Conservation (phyloP, 108 stramenopile genomes). For the Fragilaria crotonensis region DNA sequence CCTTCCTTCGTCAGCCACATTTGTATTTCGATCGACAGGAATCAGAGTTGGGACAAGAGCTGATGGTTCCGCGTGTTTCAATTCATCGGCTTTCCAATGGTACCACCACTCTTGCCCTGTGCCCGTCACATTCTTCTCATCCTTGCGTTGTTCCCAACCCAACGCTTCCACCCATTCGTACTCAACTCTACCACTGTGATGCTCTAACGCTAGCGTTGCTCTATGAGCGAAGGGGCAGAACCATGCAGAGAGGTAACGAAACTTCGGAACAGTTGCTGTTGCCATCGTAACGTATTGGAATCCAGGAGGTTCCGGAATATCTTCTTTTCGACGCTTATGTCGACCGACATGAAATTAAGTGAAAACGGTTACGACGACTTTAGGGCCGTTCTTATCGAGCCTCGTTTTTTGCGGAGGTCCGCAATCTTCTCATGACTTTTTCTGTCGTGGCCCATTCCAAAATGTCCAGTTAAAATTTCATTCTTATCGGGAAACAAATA, state of each 20-base stretch:
- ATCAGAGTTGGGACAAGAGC: conserved; percentile 77
- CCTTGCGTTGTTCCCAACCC: conserved; percentile 75
- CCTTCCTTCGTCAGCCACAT: conserved; percentile 34
- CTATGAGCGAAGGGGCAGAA: conserved; percentile 87
- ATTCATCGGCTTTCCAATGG: conserved; percentile 79
- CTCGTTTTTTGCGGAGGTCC: no score
- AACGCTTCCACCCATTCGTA: conserved; percentile 81
- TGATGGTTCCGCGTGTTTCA: conserved; percentile 53
- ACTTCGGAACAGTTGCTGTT: conserved; percentile 24
- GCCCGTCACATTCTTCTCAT: conserved; percentile 61
- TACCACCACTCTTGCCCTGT: conserved; percentile 85
- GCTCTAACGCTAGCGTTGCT: conserved; percentile 75
- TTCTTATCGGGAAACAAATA: no score
- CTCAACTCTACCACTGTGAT: conserved; percentile 56
- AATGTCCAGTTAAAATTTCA: no score
- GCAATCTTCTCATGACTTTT: no score
- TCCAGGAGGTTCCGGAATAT: no score
- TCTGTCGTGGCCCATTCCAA: no score
- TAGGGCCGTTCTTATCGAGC: no score
- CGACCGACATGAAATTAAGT: no score
- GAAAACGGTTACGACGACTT: no score
- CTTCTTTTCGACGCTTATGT: no score
- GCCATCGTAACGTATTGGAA: no score
- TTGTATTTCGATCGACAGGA: conserved; percentile 28
- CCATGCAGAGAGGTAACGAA: conserved; percentile 77